Base-by-base conservation (phyloP, 495 filamentous ascomycete species). In the Penicillium canescens region DNA sequence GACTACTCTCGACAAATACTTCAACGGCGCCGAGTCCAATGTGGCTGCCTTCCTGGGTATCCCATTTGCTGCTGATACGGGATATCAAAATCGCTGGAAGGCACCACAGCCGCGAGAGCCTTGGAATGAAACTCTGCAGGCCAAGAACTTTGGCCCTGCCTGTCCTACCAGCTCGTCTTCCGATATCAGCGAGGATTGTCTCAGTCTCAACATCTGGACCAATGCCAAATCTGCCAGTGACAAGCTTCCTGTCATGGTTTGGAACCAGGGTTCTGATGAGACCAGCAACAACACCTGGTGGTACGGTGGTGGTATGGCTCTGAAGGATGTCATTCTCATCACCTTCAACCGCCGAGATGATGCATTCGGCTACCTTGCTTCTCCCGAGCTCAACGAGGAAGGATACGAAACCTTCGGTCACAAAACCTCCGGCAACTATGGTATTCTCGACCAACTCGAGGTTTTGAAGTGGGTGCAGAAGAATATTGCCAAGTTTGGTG, bases 311-410 rank as follows among this genome's bases (percentile, higher is more conserved):
- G 66, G 66, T 23, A 55, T 69, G 52, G 63, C 66, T 3, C 18
- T 60, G 42, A 69, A 71, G 46, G 63, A 64, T 52, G 78, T 90
- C 47, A 73, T 90, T 14, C 67, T 88, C 41, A 79, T 91, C 12
- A 84, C 81, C 56, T 84, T 89, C 74, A 90, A 89, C 61, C 87
- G 87, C 54, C 81, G 88, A 12, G 84, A 88, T 12, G 86, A 86
- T 6, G 70, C 83, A 0, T 86, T 81, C 59, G 88, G 88, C 0
- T 89, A 86, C 53, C 75, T 90, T 0, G 84, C 87, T 2, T 78
- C 81, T 47, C 71, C 82, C 6, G 73, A 82, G 21, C 71, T 89
- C 26, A 71, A 76, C 43, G 59, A 54, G 4, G 66, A 69, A 39
- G 57, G 56, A 13, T 50, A 52, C n/a, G 16, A 42, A 13, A 40